A percentile compares a stretch with the other conserved stretches of the same genome.
Evolutionary conservation across 2,329 filamentous ascomycete species (phyloP).

Genomic region (Xylariomycetidae sp.): DNA sequence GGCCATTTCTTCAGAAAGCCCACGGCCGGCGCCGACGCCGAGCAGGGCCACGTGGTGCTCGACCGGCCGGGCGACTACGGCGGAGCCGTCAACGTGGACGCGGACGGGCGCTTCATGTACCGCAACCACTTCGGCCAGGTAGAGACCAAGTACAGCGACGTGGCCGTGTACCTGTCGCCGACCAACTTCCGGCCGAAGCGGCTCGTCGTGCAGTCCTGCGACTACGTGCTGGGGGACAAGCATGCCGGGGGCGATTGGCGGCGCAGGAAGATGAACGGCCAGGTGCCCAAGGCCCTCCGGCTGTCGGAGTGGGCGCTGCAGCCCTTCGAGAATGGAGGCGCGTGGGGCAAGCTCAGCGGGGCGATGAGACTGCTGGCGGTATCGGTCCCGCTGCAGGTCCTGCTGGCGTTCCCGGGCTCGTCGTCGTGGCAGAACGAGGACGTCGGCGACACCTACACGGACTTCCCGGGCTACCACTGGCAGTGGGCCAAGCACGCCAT

Average conservation of each 20-base stretch:
- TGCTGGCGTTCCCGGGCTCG: slow-evolving; percentile 11
- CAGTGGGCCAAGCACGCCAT: slow-evolving; percentile 21
- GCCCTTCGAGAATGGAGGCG: slow-evolving; percentile 7
- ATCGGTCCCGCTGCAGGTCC: slow-evolving; percentile 16
- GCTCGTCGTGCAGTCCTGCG: slow-evolving; percentile 17
- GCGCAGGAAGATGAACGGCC: slow-evolving; percentile 13
- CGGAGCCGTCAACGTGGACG: slow-evolving; percentile 3
- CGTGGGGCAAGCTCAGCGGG: slow-evolving; percentile 7
- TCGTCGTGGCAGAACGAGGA: slow-evolving; percentile 15
- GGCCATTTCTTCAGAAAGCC: slow-evolving; percentile 8
- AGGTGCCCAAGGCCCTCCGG: slow-evolving; percentile 14
- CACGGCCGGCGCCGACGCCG: slow-evolving; percentile 4
- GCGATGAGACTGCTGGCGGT: slow-evolving; percentile 12
- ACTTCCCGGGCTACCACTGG: slow-evolving; percentile 20
- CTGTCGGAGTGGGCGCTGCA: slow-evolving; percentile 15
- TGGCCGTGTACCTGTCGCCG: slow-evolving; percentile 21
- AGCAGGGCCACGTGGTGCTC: slow-evolving; percentile 4
- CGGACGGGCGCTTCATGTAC: slow-evolving; percentile 15
- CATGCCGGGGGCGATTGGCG: slow-evolving; percentile 16
- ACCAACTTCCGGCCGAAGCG: slow-evolving; percentile 16
- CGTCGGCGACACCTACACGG: slow-evolving; percentile 13
- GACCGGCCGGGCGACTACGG: slow-evolving; percentile 6
- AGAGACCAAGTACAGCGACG: slow-evolving; percentile 17
- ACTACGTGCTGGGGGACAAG: slow-evolving; percentile 10
- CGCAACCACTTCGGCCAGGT: slow-evolving; percentile 16